Evolutionary conservation across 164 flowering plant genomes (phyloP), one percentile per base, ranked within the genome.

Genomic region (Piper longum): DNA sequence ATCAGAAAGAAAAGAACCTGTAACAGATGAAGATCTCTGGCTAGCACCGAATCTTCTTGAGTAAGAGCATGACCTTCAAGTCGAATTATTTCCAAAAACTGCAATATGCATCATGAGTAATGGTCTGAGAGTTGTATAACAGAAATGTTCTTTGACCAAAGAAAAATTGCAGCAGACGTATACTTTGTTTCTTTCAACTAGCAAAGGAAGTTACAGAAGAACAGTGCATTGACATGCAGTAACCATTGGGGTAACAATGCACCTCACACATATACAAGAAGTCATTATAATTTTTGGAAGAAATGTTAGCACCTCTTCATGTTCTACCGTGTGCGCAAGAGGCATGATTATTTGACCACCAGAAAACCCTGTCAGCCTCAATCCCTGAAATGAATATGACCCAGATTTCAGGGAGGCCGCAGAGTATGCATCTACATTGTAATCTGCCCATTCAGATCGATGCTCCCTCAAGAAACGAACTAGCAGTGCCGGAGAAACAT

Each of bases 361-460:
- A 36, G 93, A 83, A 70, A 89, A 89, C 65, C 87, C 76, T 7
- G 84, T 78, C 12, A 88, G 83, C 70, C 93, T 78, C 82, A 81
- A 72, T 48, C 87, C 90, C 8, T 81, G 88, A 75, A 78, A 79
- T 9, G 84, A 73, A 73, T 72, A 85, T 41, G 98, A 64, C 42
- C 78, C 76, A 62, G 87, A 74, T 77, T 86, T 92, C 64, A 92
- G 56, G 7, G 93, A 75, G 5, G 88, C 81, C 60, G 95, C 95
- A 62, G 88, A 74, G 67, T 85, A 89, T 16, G 96, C 92, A 82
- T 92, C 98, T 51, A 92, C 80, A 68, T 72, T 85, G 69, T 81
- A 82, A 69, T 89, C 96, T 18, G 96, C 98, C 98, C 98, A 92
- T 63, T 92, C 98, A 14, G 98, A 89, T 3, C 98, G 95, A 55